Base-by-base conservation (phyloP, 2,329 filamentous ascomycete species). In the Teratosphaeria pseudoeucalypti region DNA sequence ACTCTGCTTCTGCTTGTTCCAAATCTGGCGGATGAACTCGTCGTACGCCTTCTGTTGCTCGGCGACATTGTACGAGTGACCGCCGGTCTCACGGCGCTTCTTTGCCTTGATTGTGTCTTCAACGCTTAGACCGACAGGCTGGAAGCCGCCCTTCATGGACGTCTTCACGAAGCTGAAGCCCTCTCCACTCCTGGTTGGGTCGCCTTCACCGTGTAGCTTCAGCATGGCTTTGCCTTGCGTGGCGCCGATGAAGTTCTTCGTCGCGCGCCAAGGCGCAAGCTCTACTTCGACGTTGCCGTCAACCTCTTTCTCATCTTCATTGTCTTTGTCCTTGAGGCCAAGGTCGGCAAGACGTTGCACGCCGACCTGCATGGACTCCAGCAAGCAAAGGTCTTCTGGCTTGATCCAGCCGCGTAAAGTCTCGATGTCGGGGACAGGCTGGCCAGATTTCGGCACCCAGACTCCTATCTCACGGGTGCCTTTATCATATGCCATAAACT, bases 71-170 rank as follows among this genome's bases (percentile, higher is more conserved):
- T 99, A 99, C 66, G 90, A 92, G 75, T 99, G 94, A 0, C 94
- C 94, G 58, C 91, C 91, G 64, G 81, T 78, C 59, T 86, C 83
- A 64, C 85, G 85, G 60, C 80, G 75, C 63, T 79, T 77, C 68
- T 94, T 92, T 16, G 89, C 89, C 70, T 92, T 89, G 64, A 94
- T 85, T 72, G 92, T 90, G 62, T 92, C 88, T 68, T 90, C 88
- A 62, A 92, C 89, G 69, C 90, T 92, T 72, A 96, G 90, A 23
- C 90, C 91, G 29, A 95, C 83, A 23, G 91, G 88, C 70, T 92
- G 90, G 74, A 96, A 99, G 0, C 94, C 94, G 62, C 94, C 94
- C 75, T 99, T 99, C 94, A 99, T 99, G 0, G 90, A 95, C 0
- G 92, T 96, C 70, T 94, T 91, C 73, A 99, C 92, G 73, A 99